Percentiles rank a stretch among this genome's conserved stretches.
These are phyloP conservation scores for Triadica sebifera DNA, from an alignment of 345 rosid species.

Conservation along the genomic window DNA sequence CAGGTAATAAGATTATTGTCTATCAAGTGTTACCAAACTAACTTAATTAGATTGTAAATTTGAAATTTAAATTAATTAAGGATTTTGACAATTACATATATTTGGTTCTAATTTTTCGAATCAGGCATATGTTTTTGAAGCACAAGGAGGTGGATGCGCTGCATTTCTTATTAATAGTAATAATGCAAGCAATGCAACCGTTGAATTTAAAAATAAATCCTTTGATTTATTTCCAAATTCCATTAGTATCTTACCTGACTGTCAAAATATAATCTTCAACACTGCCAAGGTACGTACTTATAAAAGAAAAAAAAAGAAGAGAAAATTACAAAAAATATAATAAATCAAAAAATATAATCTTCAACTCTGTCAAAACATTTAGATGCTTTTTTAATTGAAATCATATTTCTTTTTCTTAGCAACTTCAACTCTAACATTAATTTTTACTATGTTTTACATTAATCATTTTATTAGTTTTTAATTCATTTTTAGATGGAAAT, in stretches of 20 bases:
- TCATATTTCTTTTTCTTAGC: no score
- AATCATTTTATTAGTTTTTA: no score
- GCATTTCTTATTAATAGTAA: slow-evolving; percentile 68
- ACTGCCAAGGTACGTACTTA: slow-evolving; percentile 54
- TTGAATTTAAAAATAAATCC: slow-evolving; percentile 50
- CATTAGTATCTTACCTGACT: slow-evolving; percentile 63
- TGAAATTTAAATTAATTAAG: not conserved
- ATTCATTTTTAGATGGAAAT: no score
- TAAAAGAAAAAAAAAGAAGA: no score
- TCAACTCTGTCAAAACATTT: no score
- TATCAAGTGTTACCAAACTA: not conserved
- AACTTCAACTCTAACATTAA: no score
- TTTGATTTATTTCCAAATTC: slow-evolving; percentile 59
- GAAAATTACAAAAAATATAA: no score
- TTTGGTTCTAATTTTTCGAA: no score
- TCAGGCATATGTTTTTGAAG: slow-evolving; percentile 61
- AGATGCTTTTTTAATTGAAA: no score
- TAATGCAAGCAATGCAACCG: slow-evolving; percentile 24
- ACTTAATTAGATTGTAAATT: not conserved
- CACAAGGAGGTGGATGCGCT: slow-evolving; percentile 41
- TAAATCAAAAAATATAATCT: no score
- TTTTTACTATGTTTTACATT: no score
- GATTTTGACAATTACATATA: not conserved
- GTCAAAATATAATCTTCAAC: slow-evolving; percentile 58
- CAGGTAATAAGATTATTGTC: slow-evolving; percentile 39